phyloP scores from a whole-genome alignment of 2,329 filamentous ascomycete genomes.

The Epichloe gansuensis region DNA sequence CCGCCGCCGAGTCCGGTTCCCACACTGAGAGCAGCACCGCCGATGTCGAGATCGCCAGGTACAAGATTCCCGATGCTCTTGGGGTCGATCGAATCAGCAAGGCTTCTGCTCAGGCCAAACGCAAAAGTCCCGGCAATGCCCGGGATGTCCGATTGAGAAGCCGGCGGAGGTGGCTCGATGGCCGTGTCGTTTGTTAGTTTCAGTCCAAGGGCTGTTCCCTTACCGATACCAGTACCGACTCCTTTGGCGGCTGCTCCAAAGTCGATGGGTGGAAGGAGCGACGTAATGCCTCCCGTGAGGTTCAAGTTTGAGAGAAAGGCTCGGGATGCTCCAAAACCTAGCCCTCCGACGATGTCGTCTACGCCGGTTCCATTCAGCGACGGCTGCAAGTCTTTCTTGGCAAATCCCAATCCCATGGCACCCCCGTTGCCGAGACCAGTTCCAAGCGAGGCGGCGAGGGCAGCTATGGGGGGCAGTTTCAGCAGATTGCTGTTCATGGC shows the following conservation, averaged over 20 bases:
- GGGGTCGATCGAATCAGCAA: background rate
- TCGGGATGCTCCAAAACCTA: conserved; percentile 17
- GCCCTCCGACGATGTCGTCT: conserved; percentile 12
- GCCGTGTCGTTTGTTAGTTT: conserved; percentile 3
- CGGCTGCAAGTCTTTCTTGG: conserved; percentile 7
- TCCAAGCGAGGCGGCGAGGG: conserved; percentile 12
- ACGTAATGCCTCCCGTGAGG: conserved; percentile 1
- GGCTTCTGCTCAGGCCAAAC: conserved; percentile 1
- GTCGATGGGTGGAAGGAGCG: conserved; percentile 5
- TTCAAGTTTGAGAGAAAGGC: conserved; percentile 15
- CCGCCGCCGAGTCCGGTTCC: conserved; percentile 9
- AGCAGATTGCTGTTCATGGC: conserved; percentile 9
- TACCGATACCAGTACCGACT: conserved; percentile 3
- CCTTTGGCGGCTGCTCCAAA: conserved; percentile 1
- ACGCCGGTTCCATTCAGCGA: conserved; percentile 11
- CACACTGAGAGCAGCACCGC: conserved; percentile 7
- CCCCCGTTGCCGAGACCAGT: conserved; percentile 13
- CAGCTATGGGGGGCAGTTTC: conserved; percentile 9
- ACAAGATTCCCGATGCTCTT: background rate
- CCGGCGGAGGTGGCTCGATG: background rate
- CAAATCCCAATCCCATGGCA: conserved; percentile 13
- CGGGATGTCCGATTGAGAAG: conserved; percentile 3
- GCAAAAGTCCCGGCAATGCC: conserved; percentile 1
- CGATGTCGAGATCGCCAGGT: conserved; percentile 1
- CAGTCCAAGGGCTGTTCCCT: conserved; percentile 2